Base-by-base conservation (phyloP, 2,329 filamentous ascomycete genomes). In the Penicillium sp. region DNA sequence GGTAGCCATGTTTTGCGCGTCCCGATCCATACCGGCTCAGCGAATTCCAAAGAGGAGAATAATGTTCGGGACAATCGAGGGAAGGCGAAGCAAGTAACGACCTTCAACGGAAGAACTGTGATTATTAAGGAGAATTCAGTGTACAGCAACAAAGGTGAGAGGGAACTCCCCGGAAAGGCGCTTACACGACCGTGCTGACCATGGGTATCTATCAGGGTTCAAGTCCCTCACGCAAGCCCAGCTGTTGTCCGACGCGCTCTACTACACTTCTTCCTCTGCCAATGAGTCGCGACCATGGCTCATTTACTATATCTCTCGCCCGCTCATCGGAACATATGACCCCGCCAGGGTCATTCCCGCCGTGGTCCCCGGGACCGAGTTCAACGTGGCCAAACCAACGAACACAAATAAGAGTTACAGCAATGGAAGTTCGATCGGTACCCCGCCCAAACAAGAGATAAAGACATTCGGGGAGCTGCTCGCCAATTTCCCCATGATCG, bases 1-100 rank as follows among this genome's bases (percentile, higher is more conserved):
- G 91, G 87, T 59, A 97, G 94, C 79, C 94, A 99, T 88, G 92
- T 97, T 54, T 81, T 99, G 69, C 90, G 92, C 65, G 86, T 97
- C 63, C 88, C 90, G 40, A 78, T 77, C 48, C 75, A 79, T 40
- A 72, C 74, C 45, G 79, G 79, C 22, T 73, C 75, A 48, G 69
- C 72, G 52, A 74, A 76, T 42, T 73, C 74, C 55, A 83, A 82
- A 62, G 82, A 84, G 60, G 77, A 76, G 58, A 79, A 83, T 56
- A 90, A 86, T 68, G 78, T 95, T 65, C 87, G 93, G 58, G 94
- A 99, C 76, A 88, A 85, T 70, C 87, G 92, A 72, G 89, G 89
- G 60, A 97, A 97, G 81, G 90, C 94, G 31, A 96, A 92, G 75
- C 92, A 96, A 70, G 96, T 94, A 68, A 88, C 88, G 13, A 99